Evolutionary conservation across 2,329 filamentous ascomycete genomes (phyloP).

Genomic region (Hypoxylon sp.): DNA sequence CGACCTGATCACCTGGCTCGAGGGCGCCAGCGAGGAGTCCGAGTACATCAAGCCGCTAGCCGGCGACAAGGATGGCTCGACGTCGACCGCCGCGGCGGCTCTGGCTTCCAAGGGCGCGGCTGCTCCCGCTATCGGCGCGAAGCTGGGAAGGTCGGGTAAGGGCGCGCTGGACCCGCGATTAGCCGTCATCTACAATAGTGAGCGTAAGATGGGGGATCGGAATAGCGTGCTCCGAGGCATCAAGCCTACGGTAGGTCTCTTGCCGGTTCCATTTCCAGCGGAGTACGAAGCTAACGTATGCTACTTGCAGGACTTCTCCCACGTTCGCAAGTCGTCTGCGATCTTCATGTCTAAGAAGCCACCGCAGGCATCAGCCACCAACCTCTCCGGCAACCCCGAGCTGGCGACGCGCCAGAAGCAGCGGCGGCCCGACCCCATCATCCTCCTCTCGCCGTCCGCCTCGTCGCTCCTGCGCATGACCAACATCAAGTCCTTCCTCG

Average conservation of each 20-base stretch:
- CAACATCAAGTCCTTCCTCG: slow-evolving; percentile 95
- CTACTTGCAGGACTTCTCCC: slow-evolving; percentile 84
- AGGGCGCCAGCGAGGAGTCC: slow-evolving; percentile 88
- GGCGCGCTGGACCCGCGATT: slow-evolving; percentile 82
- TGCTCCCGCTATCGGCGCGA: slow-evolving; percentile 57
- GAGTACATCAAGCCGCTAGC: slow-evolving; percentile 91
- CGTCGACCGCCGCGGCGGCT: slow-evolving; percentile 55
- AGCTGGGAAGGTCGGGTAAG: slow-evolving; percentile 68
- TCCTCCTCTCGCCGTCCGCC: slow-evolving; percentile 94
- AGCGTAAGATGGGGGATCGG: slow-evolving; percentile 91
- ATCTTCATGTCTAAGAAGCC: slow-evolving; percentile 77
- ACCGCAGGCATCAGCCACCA: slow-evolving; percentile 53
- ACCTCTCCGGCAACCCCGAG: slow-evolving; percentile 57
- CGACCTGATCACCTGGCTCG: slow-evolving; percentile 92
- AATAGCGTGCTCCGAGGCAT: slow-evolving; percentile 88
- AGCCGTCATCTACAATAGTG: slow-evolving; percentile 89
- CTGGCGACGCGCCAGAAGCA: slow-evolving; percentile 68
- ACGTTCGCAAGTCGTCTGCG: slow-evolving; percentile 86
- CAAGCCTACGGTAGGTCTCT: slow-evolving; percentile 80
- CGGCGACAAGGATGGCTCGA: slow-evolving; percentile 68
- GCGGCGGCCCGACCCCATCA: slow-evolving; percentile 81
- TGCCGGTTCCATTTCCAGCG: not conserved
- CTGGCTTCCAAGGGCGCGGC: slow-evolving; percentile 55
- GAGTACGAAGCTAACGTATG: slow-evolving; percentile 10
- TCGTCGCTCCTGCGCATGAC: slow-evolving; percentile 94